Evolutionary conservation across 495 filamentous ascomycete genomes (phyloP), one percentile per base, ranked within the genome.

Genomic region (Penicillium samsonianum): DNA sequence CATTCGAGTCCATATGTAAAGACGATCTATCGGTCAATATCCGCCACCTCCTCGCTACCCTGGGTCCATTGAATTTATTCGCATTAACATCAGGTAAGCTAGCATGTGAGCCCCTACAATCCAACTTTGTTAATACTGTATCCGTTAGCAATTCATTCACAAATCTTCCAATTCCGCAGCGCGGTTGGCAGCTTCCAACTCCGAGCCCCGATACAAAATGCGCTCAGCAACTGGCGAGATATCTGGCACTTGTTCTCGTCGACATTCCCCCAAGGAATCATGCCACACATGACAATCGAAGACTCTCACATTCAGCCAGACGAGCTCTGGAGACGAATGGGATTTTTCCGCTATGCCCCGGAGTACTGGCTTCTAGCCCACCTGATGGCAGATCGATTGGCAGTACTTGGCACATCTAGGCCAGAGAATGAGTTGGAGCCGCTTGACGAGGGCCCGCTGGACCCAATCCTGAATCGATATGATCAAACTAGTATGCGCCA

Each of bases 401-500:
- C 50, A 0, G 17, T 48, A 45, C 19, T 43, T 8, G 59, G 53
- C n/a, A 19, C 33, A 8, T 45, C 48, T 0, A 51, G 20, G 11
- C 43, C 30, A 5, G 47, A 31, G 12, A 63, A 47, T 46, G 50
- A 60, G 8, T 17, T 57, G 19, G 44, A 53, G 20, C 44, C 45
- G 31, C 23, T 57, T 1, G 60, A 61, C 10, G 54, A 62, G 41
- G 55, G 53, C 10, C 56, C 59, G 0, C 40, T 62, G 30, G 65
- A 67, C 41, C 60, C 65, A 6, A 65, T 65, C n/a, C 25, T 67
- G 50, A 58, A 65, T 22, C 28, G 63, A 45, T 67, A 65, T 43
- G 62, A 65, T 35, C 62, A 67, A 26, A 67, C 65, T 3, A 67
- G 65, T 26, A 67, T 67, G 65, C 62, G 50, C 9, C 65, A 67